Base-by-base conservation (phyloP, 2,329 filamentous ascomycete genomes). In the Plectosphaerella sp. region DNA sequence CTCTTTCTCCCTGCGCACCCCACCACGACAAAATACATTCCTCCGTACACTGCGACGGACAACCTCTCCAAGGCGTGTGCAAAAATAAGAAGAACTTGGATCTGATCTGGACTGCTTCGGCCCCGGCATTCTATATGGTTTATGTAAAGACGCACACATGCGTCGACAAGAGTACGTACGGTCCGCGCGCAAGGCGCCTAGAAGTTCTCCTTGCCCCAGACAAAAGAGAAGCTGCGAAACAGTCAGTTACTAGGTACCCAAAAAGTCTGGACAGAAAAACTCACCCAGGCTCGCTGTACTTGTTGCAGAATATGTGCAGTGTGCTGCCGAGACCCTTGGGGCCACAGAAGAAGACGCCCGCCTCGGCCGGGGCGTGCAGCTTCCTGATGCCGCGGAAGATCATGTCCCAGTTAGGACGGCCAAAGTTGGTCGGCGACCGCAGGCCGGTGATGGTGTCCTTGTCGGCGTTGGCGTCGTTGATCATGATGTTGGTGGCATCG, bases 401-500 rank as follows among this genome's bases (percentile, higher is more conserved):
- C 82, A 90, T 90, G 65, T 94, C 88, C 90, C 90, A 94, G 72
- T 94, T 93, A 15, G 90, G 90, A 22, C 89, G 78, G 50, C 90
- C 90, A 66, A 94, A 91, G 73, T 91, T 94, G 43, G 89, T 94
- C 18, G 89, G 89, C 51, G 88, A 87, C 47, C 88, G 80, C 28
- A 94, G 79, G 51, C 90, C 89, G 0, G 89, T 94, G 66, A 94
- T 92, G 62, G 89, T 84, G 67, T 94, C 89, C 69, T 87, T 88
- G 66, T 93, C 88, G 59, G 87, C 87, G 64, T 91, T 89, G 66
- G 86, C 88, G 62, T 92, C 88, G 73, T 93, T 92, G 77, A 93
- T 91, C 88, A 93, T 93, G 73, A 94, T 93, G 72, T 94, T 93
- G 45, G 88, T 91, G 48, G 89, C 89, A 64, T 93, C 89, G 67